Conservation (phyloP, 257 asterid genomes). For the Ilex aquifolium region DNA sequence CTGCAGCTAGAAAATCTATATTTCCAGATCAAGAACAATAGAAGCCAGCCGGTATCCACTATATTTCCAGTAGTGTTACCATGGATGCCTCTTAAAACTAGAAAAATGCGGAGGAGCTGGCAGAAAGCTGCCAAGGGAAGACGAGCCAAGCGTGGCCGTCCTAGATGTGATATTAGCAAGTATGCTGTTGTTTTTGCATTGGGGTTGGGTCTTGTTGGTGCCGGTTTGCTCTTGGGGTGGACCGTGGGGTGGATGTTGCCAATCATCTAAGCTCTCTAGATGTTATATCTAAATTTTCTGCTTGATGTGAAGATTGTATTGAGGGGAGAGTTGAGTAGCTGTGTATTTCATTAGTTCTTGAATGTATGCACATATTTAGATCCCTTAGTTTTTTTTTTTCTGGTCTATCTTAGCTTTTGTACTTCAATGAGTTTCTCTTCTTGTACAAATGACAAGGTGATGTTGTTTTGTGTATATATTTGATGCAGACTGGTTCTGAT, state of each 20-base stretch:
- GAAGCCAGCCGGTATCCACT: slow-evolving; percentile 29
- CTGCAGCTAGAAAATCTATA: slow-evolving; percentile 67
- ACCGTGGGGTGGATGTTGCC: slow-evolving; percentile 65
- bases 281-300: slow-evolving; percentile 12
- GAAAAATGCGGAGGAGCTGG: slow-evolving; percentile 31
- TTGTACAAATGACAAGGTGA: neutral
- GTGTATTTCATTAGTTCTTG: neutral
- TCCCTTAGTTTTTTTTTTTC: too few relatives aligned
- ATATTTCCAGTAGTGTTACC: slow-evolving; percentile 32
- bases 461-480: too few relatives aligned
- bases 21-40: slow-evolving; percentile 45
- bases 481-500: too few relatives aligned
- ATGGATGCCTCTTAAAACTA: slow-evolving; percentile 32
- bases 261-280: slow-evolving; percentile 33
- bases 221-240: slow-evolving; percentile 88
- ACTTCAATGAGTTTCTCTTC: too few relatives aligned
- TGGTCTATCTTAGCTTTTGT: too few relatives aligned
- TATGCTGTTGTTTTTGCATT: slow-evolving; percentile 60
- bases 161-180: slow-evolving; percentile 29
- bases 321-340: slow-evolving; percentile 10
- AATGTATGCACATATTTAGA: neutral
- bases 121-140: slow-evolving; percentile 30
- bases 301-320: slow-evolving; percentile 19
- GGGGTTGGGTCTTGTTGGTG: slow-evolving; percentile 80
- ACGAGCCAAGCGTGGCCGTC: slow-evolving; percentile 24